These are phyloP conservation scores for Neurospora tetraspora DNA, from an alignment of 495 filamentous ascomycete genomes.

Conservation along the genomic window DNA sequence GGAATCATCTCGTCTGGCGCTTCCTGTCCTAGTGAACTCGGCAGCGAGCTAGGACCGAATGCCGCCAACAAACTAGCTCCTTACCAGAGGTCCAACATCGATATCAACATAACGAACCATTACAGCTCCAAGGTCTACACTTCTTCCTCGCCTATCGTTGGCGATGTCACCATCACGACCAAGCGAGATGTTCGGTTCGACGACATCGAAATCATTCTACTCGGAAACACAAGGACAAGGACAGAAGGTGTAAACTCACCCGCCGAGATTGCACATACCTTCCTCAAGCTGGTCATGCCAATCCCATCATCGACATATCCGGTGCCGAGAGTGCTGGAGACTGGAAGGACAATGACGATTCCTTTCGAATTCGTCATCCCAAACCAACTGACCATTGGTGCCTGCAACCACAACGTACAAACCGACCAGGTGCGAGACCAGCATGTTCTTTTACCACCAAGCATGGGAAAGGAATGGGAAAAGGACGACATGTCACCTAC, in stretches of 20 bases:
- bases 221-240: slow-evolving; percentile 47
- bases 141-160: slow-evolving; percentile 34
- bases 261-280: slow-evolving; percentile 42
- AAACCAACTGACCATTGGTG: slow-evolving; percentile 49
- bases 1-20: neutral
- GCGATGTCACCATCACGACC: slow-evolving; percentile 45
- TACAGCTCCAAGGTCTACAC: slow-evolving; percentile 40
- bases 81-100: slow-evolving; percentile 27
- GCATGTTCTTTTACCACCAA: slow-evolving; percentile 74
- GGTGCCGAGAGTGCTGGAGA: slow-evolving; percentile 54
- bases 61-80: neutral
- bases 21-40: slow-evolving; percentile 3
- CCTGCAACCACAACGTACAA: slow-evolving; percentile 35
- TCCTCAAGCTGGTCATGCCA: slow-evolving; percentile 77
- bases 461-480: slow-evolving; percentile 56
- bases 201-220: slow-evolving; percentile 66
- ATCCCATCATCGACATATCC: slow-evolving; percentile 61
- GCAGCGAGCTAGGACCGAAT: neutral
- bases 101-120: slow-evolving; percentile 36
- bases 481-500: slow-evolving; percentile 73
- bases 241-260: slow-evolving; percentile 33
- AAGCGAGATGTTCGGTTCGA: slow-evolving; percentile 65
- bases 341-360: slow-evolving; percentile 56
- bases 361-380: slow-evolving; percentile 89
- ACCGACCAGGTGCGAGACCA: slow-evolving; percentile 53